Evolutionary conservation across 345 rosid genomes (phyloP), one percentile per base, ranked within the genome.

Genomic region (Erodium maritimum): DNA sequence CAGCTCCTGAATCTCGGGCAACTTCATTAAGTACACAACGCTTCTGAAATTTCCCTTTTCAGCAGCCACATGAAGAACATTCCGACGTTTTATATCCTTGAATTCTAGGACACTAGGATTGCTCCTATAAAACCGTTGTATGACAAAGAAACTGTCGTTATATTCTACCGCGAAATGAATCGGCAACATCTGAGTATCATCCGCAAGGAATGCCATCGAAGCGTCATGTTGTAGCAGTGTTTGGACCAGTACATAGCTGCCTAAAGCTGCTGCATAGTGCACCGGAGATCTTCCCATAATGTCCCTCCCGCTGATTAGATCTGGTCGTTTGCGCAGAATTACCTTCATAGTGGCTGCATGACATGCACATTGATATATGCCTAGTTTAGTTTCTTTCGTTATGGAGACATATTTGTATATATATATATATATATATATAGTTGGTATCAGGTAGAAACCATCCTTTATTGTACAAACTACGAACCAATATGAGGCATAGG

Each of bases 21-120:
- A 23, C 22, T 5, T 52, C 33, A 65, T 4, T 20, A 54, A 45
- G 9, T 19, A 48, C 5, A 23, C 12, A 21, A 66, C 60, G 0
- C 1, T 46, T 13, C 42, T 18, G 0, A 60, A 2, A 0, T 55
- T 60, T 1, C 64, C 64, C 0, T 19, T 60, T 9, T 20, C 23
- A 17, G 69, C 52, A 0, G 60, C 60, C 17, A 66, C 11, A 50
- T 66, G 60, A 48, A 60, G 69, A 10, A 60, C 29, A 19, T 54
- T 66, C 2, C 16, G 34, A 2, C 46, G 29, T 12, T 17, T 17
- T 0, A 8, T 1, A 29, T 59, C 61, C 0, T 23, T 4, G 2
- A 56, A 6, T 23, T 64, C 69, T 1, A 52, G n/a, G 10, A 52
- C 20, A 33, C 37, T 65, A 0, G 58, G 64, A 37, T 19, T 45